Conservation (phyloP, 2,329 filamentous ascomycete species). For the Arthrocladium fulminans region DNA sequence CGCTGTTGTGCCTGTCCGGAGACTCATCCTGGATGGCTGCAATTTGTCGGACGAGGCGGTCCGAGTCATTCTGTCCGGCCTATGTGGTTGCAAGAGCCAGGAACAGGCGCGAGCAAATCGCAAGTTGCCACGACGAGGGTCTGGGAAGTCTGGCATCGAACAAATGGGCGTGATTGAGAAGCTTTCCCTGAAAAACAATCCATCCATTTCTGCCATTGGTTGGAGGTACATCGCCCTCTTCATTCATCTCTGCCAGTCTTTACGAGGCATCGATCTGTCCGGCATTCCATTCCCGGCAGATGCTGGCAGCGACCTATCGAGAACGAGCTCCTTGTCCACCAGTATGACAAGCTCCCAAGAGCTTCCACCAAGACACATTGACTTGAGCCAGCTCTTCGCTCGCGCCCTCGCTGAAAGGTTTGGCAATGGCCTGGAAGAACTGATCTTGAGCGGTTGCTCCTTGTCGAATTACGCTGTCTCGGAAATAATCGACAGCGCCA, state of each 20-base stretch:
- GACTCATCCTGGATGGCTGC: constrained; percentile 78
- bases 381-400: constrained; percentile 59
- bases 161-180: constrained; percentile 68
- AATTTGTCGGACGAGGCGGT: constrained; percentile 80
- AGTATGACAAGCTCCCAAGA: constrained; percentile 11
- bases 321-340: constrained; percentile 15
- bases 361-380: constrained; percentile 27
- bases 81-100: constrained; percentile 68
- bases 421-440: constrained; percentile 67
- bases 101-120: constrained; percentile 47
- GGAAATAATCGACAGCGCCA: constrained; percentile 71
- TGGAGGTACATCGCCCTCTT: constrained; percentile 91
- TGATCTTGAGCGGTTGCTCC: constrained; percentile 73
- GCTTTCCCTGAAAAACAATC: constrained; percentile 79
- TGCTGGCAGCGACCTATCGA: constrained; percentile 18
- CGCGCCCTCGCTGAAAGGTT: constrained; percentile 69
- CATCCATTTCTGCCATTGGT: constrained; percentile 71
- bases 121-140: constrained; percentile 31
- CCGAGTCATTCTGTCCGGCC: constrained; percentile 73
- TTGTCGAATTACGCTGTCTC: constrained; percentile 63
- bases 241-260: constrained; percentile 75
- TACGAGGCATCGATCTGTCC: constrained; percentile 80
- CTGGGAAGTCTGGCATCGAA: constrained; percentile 25
- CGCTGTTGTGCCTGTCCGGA: constrained; percentile 82
- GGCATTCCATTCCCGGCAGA: constrained; percentile 61